Base-by-base conservation (phyloP, 2,329 filamentous ascomycete species). In the Colletotrichum sp. region DNA sequence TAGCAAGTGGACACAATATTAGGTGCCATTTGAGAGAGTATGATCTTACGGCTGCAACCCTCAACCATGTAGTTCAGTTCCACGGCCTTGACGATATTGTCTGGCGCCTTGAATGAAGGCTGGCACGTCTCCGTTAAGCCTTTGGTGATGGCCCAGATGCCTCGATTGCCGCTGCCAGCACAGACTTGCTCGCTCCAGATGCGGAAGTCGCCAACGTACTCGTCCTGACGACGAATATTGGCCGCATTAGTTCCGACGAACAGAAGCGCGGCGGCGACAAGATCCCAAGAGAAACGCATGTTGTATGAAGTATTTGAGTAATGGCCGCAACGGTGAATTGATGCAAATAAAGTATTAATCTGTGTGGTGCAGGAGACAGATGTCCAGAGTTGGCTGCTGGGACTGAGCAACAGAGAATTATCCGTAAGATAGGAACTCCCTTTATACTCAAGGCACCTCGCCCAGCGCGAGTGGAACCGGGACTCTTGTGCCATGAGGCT, bases 361-460 rank as follows among this genome's bases (percentile, higher is more conserved):
- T 39, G 4, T 39, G 36, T 2, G 34, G 34, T 16, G 0, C 7
- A 39, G 36, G 1, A 39, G 36, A 18, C 8, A 39, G 36, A 39
- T 39, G 15, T 18, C 8, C 36, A 39, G 36, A 39, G 36, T 18
- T 39, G 36, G 36, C 16, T 39, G 36, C 36, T 39, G 8, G 0
- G 8, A 18, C 36, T 18, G 16, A 0, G 0, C 16, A 39, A 39
- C 0, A 39, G 16, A 39, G 4, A 39, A 18, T 18, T 0, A 5
- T 39, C 36, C 16, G 16, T 18, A 18, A 24, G 24, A 24, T 24
- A 9, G 16, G 8, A 18, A 18, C 36, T 18, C 16, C 16, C 16
- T 39, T 39, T 39, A 39, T 39, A 9, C 5, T 39, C 16, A 18
- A 39, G 36, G 16, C 16, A 18, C 16, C 6, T 5, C 8, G 8